A percentile compares a stretch with the other conserved stretches of the same genome.
Evolutionary conservation across 129 eudicot species (phyloP).

Genomic region (Smallanthus sonchifolius): DNA sequence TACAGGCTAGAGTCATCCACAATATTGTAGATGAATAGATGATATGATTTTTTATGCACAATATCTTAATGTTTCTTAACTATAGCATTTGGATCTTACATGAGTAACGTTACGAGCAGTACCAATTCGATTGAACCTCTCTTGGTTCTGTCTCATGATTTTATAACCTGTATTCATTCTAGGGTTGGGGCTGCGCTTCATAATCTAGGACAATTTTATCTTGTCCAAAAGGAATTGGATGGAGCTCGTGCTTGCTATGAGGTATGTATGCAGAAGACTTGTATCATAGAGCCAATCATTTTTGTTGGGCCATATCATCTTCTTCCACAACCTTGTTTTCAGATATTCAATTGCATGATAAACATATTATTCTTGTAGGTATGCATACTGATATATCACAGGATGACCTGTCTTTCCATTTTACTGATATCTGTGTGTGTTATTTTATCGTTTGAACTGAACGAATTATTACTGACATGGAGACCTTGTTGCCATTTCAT

Average conservation of each 20-base stretch:
- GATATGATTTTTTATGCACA: background rate
- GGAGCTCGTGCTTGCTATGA: constrained; percentile 70
- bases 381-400: constrained; percentile 1
- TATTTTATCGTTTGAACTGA: background rate
- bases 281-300: background rate
- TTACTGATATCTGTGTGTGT: background rate
- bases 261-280: constrained; percentile 45
- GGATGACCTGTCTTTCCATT: background rate
- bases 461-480: constrained; percentile 21
- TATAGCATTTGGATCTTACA: background rate
- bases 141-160: background rate
- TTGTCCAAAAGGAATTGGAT: constrained; percentile 61
- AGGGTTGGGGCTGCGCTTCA: constrained; percentile 98
- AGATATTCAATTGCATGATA: constrained; percentile 5
- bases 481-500: constrained; percentile 23
- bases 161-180: constrained; percentile 10
- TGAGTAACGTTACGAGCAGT: background rate
- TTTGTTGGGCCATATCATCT: background rate
- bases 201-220: constrained; percentile 86
- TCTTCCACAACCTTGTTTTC: background rate
- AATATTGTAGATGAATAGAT: background rate
- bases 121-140: background rate
- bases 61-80: background rate
- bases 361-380: background rate
- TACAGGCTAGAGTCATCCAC: background rate